Evolutionary conservation across 352 stramenopile species (phyloP).

Genomic region (Lagenidium sp.): DNA sequence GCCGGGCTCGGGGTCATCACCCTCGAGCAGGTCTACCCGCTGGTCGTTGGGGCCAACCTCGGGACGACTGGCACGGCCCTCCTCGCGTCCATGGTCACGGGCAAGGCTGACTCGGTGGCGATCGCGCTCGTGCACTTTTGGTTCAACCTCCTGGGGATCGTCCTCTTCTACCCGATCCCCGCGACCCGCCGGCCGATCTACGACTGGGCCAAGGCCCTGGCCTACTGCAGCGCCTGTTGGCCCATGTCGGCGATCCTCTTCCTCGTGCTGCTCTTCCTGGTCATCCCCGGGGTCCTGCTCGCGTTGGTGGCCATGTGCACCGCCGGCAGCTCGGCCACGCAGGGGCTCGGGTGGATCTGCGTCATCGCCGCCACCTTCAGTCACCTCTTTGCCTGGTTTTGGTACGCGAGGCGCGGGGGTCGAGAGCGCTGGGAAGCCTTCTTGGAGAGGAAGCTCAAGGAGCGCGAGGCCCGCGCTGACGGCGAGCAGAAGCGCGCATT

Average conservation of each 20-base stretch:
- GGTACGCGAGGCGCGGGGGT: neutral
- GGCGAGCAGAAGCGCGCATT: no score
- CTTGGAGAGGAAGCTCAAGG: conserved; percentile 2
- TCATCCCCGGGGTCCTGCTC: conserved; percentile 4
- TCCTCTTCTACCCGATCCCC: conserved; percentile 74
- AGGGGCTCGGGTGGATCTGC: conserved; percentile 3
- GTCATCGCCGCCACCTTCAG: neutral
- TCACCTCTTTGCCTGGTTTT: neutral
- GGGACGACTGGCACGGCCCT: conserved; percentile 68
- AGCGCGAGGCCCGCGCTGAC: neutral
- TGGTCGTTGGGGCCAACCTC: conserved; percentile 76
- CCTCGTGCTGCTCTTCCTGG: conserved; percentile 6
- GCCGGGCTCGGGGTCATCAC: conserved; percentile 46
- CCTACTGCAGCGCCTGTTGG: conserved; percentile 12
- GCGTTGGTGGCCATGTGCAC: conserved; percentile 14
- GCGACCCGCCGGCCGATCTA: conserved; percentile 51
- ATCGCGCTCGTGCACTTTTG: conserved; percentile 67
- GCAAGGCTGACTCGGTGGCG: conserved; percentile 40
- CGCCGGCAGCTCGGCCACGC: neutral
- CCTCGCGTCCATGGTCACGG: conserved; percentile 49
- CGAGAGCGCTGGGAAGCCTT: neutral
- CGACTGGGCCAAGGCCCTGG: conserved; percentile 27
- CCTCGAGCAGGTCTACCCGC: conserved; percentile 56
- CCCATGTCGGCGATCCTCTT: conserved; percentile 13
- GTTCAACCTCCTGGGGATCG: conserved; percentile 67